phyloP scores from a whole-genome alignment of 2,329 filamentous ascomycete species.

The Aureobasidium sp. region DNA sequence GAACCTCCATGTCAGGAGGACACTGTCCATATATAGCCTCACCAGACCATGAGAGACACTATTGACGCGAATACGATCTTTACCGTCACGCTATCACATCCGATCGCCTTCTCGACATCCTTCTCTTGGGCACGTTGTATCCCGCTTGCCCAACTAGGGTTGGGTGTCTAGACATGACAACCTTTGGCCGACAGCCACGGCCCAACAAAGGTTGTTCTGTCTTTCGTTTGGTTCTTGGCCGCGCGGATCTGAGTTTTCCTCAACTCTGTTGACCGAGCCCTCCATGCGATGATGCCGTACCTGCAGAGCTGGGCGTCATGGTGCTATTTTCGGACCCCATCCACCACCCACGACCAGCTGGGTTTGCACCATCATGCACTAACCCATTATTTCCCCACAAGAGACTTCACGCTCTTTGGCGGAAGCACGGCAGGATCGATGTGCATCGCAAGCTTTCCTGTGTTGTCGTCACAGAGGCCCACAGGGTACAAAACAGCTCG shows the following conservation, averaged over 20 bases:
- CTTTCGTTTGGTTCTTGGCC: neutral
- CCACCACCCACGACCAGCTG: neutral
- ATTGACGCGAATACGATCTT: slow-evolving; percentile 4
- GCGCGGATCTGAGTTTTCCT: slow-evolving; percentile 9
- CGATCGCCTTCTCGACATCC: neutral
- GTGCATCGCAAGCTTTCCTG: neutral
- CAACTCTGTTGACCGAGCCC: neutral
- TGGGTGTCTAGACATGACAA: neutral
- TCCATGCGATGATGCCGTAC: slow-evolving; percentile 8
- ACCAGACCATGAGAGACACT: neutral
- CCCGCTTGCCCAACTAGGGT: slow-evolving; percentile 4
- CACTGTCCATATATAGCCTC: slow-evolving; percentile 3
- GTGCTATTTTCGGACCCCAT: slow-evolving; percentile 5
- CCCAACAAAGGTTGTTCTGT: slow-evolving; percentile 8
- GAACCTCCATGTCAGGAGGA: slow-evolving; percentile 1
- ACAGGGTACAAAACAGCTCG: slow-evolving; percentile 10
- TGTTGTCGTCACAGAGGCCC: slow-evolving; percentile 10
- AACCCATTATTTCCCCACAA: slow-evolving; percentile 11
- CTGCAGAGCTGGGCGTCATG: slow-evolving; percentile 11
- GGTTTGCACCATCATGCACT: slow-evolving; percentile 8
- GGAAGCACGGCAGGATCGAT: slow-evolving; percentile 10
- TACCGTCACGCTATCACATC: slow-evolving; percentile 6
- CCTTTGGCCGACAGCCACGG: slow-evolving; percentile 4
- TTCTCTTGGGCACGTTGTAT: neutral
- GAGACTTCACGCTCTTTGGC: neutral